Base-by-base conservation (phyloP, 2,329 filamentous ascomycete genomes). In the Ceratocystis cubensis region DNA sequence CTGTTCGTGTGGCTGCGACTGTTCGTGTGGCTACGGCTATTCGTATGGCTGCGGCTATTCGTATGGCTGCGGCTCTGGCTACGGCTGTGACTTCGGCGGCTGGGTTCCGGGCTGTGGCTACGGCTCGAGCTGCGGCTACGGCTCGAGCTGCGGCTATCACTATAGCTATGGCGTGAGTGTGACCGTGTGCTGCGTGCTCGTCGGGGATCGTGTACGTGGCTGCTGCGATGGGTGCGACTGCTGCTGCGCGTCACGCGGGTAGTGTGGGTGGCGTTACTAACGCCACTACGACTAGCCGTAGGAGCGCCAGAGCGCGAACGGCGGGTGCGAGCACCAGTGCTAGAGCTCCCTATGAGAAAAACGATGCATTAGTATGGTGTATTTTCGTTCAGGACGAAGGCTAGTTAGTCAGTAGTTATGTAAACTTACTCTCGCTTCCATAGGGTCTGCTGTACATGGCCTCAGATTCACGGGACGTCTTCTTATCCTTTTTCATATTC, bases 401-500 rank as follows among this genome's bases (percentile, higher is more conserved):
- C 10, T 37, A 59, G 20, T 53, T n/a, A 57, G n/a, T 57, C 10
- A 13, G 56, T 64, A 66, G 41, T 64, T 17, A 30, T 17, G 4
- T 46, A 25, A 13, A 61, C 64, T 66, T 68, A 68, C 66, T 37
- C 33, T 68, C 66, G 33, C 63, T 67, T 56, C 62, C 64, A 28
- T 59, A 66, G 7, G 30, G 37, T 5, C 44, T 25, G n/a, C 33
- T 46, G 30, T 65, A 65, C 37, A 65, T 63, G 10, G 64, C 13
- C 20, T 68, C 37, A 1, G 66, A 65, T 25, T 59, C 46, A 6
- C 59, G 66, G 22, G 59, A 73, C 69, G 48, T 76, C 71, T 71
- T 77, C 74, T 80, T 80, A 69, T 81, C 77, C 72, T 81, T 78
- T 69, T 78, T 78, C 59, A 85, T 72, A 68, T 83, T 83, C 69